phyloP scores from a whole-genome alignment of 805 yeast species.

The Wickerhamiella allomyrinae region DNA sequence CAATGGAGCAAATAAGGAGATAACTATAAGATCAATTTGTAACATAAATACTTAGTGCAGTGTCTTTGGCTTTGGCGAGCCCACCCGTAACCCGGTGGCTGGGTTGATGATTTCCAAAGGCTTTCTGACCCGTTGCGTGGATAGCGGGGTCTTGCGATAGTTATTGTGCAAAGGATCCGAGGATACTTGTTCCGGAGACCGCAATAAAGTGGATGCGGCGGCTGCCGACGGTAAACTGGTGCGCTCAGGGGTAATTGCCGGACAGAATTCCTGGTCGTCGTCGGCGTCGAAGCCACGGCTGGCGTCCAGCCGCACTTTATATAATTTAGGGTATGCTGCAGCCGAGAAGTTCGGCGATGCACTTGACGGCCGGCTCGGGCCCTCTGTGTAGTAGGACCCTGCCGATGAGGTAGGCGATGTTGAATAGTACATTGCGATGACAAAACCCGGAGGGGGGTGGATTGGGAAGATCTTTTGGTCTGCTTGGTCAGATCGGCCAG shows the following conservation, averaged over 20 bases:
- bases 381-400: conserved; percentile 8
- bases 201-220: conserved; percentile 2
- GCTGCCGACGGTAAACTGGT: background rate
- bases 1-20: background rate
- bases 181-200: background rate
- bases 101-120: conserved; percentile 19
- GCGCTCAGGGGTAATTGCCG: conserved; percentile 23
- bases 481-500: too few species aligned
- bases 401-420: conserved; percentile 12
- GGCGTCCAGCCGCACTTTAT: conserved; percentile 26
- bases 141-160: background rate
- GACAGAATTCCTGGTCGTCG: conserved; percentile 61
- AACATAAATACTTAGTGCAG: conserved; percentile 4
- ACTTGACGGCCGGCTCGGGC: conserved; percentile 18
- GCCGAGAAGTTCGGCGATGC: conserved; percentile 20
- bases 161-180: background rate
- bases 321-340: conserved; percentile 15
- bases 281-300: conserved; percentile 57
- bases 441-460: too few species aligned
- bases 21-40: background rate
- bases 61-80: conserved; percentile 12
- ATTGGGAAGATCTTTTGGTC: too few species aligned
- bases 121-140: conserved; percentile 12
- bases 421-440: conserved; percentile 1
- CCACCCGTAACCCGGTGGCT: conserved; percentile 20